Conservation (phyloP, 805 yeast species). For the Saccharomycopsis capsularis region DNA sequence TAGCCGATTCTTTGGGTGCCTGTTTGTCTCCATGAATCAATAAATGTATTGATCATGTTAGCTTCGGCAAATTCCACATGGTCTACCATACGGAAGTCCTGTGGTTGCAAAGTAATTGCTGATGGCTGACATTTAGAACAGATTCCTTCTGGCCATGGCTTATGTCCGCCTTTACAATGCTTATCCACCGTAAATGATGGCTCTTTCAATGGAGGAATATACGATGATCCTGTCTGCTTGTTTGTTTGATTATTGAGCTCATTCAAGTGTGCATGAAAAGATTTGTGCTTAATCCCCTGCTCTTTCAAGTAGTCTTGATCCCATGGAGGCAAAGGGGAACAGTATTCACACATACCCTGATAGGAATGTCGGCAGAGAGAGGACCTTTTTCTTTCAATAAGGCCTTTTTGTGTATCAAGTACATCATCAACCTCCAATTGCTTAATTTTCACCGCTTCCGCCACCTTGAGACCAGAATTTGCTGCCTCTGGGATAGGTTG, state of each 20-base stretch:
- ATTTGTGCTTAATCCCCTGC: constrained; percentile 76
- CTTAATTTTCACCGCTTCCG: constrained; percentile 27
- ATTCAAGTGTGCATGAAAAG: constrained; percentile 77
- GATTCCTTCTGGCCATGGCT: constrained; percentile 91
- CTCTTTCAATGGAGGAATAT: constrained; percentile 72
- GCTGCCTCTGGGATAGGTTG: constrained; percentile 13
- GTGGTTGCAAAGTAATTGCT: constrained; percentile 87
- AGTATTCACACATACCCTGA: constrained; percentile 96
- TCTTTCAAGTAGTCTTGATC: constrained; percentile 69
- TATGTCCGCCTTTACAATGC: constrained; percentile 72
- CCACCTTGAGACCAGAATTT: constrained; percentile 11
- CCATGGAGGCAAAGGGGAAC: constrained; percentile 95
- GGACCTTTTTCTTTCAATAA: constrained; percentile 57
- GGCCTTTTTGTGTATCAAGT: constrained; percentile 62
- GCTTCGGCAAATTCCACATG: constrained; percentile 87
- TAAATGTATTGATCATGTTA: constrained; percentile 68
- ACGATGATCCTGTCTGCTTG: constrained; percentile 53
- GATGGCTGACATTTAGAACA: constrained; percentile 97
- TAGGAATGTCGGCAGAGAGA: constrained; percentile 78
- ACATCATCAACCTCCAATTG: constrained; percentile 63
- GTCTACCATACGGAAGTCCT: constrained; percentile 90
- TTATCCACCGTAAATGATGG: constrained; percentile 56
- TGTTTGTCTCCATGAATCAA: constrained; percentile 85
- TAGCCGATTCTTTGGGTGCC: constrained; percentile 85
- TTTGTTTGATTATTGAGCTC: constrained; percentile 62